phyloP scores from a whole-genome alignment of 2,329 filamentous ascomycete species.

The Grosmannia serpens region DNA sequence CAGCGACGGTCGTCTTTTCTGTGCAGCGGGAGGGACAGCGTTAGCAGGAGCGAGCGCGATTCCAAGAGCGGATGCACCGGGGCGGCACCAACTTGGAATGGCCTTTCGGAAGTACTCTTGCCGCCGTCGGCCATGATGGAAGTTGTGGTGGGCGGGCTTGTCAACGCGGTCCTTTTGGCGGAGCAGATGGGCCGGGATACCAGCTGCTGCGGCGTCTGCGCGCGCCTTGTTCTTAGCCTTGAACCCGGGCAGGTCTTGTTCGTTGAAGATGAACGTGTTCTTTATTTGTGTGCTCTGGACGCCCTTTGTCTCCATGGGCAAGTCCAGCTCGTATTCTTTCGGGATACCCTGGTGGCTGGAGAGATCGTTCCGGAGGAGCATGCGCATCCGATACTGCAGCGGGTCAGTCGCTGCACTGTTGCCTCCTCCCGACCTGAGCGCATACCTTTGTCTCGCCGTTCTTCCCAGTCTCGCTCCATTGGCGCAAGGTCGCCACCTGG shows the following conservation, averaged over 20 bases:
- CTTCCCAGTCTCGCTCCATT: constrained; percentile 42
- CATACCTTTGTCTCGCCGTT: constrained; percentile 34
- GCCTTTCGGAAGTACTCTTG: constrained; percentile 55
- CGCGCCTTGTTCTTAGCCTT: constrained; percentile 45
- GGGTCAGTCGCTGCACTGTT: neutral
- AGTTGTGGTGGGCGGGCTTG: constrained; percentile 25
- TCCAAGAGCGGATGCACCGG: neutral
- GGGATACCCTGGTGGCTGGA: constrained; percentile 64
- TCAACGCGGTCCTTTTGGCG: constrained; percentile 30
- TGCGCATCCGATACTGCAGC: constrained; percentile 34
- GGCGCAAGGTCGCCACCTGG: constrained; percentile 62
- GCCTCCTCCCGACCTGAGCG: neutral
- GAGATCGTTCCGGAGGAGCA: constrained; percentile 56
- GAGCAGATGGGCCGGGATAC: constrained; percentile 47
- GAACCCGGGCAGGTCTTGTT: constrained; percentile 81
- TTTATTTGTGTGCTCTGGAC: constrained; percentile 41
- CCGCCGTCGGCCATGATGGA: constrained; percentile 13
- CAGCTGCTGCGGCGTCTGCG: constrained; percentile 43
- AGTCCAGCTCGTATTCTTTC: constrained; percentile 74
- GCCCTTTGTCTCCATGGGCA: constrained; percentile 38
- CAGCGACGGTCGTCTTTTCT: constrained; percentile 71
- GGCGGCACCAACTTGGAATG: constrained; percentile 50
- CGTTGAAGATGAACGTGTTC: constrained; percentile 87
- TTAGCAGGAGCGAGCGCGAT: constrained; percentile 9
- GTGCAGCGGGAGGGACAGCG: constrained; percentile 4